These are phyloP conservation scores for Huntiella abstrusa DNA, from an alignment of 2,329 filamentous ascomycete species.

Conservation along the genomic window DNA sequence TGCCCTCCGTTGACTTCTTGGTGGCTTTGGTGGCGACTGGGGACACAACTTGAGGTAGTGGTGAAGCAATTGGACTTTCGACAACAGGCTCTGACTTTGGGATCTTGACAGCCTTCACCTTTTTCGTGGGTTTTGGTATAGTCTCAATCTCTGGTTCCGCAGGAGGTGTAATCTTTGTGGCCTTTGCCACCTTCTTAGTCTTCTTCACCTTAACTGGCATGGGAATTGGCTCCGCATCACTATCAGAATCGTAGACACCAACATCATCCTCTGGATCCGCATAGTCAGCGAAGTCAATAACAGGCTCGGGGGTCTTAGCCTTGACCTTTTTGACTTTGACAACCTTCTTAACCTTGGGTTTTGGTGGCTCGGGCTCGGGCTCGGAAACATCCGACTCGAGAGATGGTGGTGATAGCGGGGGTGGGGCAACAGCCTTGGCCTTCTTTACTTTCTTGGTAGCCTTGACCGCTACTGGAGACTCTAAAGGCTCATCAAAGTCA, in stretches of 20 bases:
- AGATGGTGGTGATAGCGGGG: conserved; percentile 14
- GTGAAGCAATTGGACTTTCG: not conserved
- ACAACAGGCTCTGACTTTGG: conserved; percentile 1
- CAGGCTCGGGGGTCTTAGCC: conserved; percentile 2
- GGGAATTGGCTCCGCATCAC: conserved; percentile 13
- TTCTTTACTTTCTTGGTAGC: conserved; percentile 1
- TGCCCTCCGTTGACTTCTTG: not conserved
- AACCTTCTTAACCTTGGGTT: conserved; percentile 4
- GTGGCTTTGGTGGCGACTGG: conserved; percentile 1
- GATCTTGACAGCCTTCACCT: not conserved
- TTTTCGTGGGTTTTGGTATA: conserved; percentile 3
- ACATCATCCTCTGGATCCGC: conserved; percentile 2
- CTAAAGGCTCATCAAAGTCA: not conserved
- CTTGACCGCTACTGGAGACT: not conserved
- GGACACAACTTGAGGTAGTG: not conserved
- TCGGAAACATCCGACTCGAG: conserved; percentile 13
- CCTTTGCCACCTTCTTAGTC: conserved; percentile 8
- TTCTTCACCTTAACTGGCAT: conserved; percentile 12
- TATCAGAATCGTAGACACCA: not conserved
- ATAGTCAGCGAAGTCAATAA: conserved; percentile 1
- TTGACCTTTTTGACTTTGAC: conserved; percentile 3
- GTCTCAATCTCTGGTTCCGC: conserved; percentile 11
- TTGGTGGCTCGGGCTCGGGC: conserved; percentile 12
- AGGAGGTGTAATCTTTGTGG: conserved; percentile 12
- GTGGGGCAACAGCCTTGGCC: conserved; percentile 10